Base-by-base conservation (phyloP, 2,329 filamentous ascomycete species). In the Raffaelea deltoideospora region DNA sequence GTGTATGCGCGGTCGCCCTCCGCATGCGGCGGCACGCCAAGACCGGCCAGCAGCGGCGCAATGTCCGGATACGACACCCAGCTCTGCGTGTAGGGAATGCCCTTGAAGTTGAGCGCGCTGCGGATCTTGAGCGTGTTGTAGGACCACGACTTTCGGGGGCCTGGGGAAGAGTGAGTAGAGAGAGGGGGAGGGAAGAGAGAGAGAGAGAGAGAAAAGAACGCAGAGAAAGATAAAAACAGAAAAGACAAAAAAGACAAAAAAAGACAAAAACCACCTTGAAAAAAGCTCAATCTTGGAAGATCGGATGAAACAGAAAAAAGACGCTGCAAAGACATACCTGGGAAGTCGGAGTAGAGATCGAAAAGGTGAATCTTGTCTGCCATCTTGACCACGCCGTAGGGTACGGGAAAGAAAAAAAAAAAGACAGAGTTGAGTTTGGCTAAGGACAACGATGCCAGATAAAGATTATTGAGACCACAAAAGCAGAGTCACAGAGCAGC, bases 51-150 rank as follows among this genome's bases (percentile, higher is more conserved):
- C 4, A 37, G 30, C 9, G 35, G 35, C 30, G 28, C 29, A 9
- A 37, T 18, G 15, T 37, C 35, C 14, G 35, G 35, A 24, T 37
- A 37, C 13, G 35, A 37, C 4, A 33, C 23, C 35, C 35, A 37
- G 31, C 35, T 37, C 35, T 37, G 35, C 3, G 35, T 37, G 35
- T 37, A 37, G 17, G 35, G 30, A 13, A 37, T 33, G 14, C 35
- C 17, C 31, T 37, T 37, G 31, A 33, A 37, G 18, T 37, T 37
- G 30, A 37, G 31, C 17, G 29, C 35, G 3, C 23, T 24, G 4
- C 35, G 30, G 11, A 27, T 17, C 31, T 37, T 37, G 15, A 33
- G 23, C 3, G 35, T 37, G 30, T 37, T 37, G 18, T 22, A 23
- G 9, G 35, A 37, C 35, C 35, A 37, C 4, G 35, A 33, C 24